Evolutionary conservation across 768 basidiomycete species (phyloP).

Genomic region (Mycena galericulata): DNA sequence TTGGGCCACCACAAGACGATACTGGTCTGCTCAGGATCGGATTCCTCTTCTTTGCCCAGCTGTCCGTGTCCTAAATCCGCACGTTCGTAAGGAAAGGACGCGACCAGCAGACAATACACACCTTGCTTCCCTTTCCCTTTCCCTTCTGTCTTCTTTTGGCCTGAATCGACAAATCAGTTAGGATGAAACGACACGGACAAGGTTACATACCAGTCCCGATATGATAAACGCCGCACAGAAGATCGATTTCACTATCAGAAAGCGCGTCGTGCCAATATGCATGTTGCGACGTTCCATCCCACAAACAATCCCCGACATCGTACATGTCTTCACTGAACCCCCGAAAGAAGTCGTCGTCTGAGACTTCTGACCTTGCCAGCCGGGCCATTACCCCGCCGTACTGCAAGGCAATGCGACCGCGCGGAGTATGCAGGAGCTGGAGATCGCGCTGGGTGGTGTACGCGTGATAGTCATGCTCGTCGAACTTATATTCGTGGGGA

Average conservation of each 20-base stretch:
- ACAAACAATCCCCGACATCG: background rate
- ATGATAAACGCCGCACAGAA: background rate
- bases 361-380: background rate
- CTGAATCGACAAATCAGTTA: background rate
- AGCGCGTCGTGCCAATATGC: background rate
- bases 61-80: background rate
- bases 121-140: background rate
- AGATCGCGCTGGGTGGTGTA: too few relatives aligned
- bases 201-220: background rate
- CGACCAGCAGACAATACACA: background rate
- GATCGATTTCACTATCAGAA: background rate
- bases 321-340: background rate
- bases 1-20: slow-evolving; percentile 5
- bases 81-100: background rate
- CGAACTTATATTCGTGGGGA: background rate
- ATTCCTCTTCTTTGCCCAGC: background rate
- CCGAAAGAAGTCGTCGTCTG: too few relatives aligned
- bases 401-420: background rate
- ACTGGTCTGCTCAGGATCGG: background rate
- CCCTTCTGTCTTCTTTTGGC: background rate
- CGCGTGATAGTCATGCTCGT: too few relatives aligned
- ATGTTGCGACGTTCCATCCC: background rate
- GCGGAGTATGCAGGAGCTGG: background rate
- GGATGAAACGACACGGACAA: background rate
- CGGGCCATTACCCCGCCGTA: background rate